A percentile compares a stretch with the other conserved stretches of the same genome.
Conservation (phyloP, 2,329 filamentous ascomycete genomes). For the Exserohilum rostratum region DNA sequence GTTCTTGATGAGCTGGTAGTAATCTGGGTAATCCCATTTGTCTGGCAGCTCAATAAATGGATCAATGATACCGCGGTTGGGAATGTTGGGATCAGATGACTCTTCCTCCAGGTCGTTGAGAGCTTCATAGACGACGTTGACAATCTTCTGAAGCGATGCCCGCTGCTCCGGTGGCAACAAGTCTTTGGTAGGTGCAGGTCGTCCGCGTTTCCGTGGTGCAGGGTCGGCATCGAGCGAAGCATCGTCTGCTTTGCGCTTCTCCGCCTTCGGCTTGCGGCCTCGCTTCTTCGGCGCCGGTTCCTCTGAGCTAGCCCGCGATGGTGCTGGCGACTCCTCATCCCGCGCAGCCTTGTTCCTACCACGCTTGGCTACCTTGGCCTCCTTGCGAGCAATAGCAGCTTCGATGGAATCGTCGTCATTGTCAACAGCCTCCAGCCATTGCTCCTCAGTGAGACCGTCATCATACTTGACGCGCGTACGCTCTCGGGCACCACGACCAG, state of each 20-base stretch:
- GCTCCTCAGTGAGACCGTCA: conserved; percentile 96
- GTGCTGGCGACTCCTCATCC: conserved; percentile 71
- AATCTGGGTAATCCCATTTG: conserved; percentile 89
- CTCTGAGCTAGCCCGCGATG: conserved; percentile 84
- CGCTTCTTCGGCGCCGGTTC: conserved; percentile 78
- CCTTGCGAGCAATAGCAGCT: conserved; percentile 87
- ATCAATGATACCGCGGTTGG: conserved; percentile 83
- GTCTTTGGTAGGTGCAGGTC: conserved; percentile 68
- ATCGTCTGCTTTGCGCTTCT: conserved; percentile 87
- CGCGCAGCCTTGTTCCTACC: conserved; percentile 76
- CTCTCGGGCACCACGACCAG: conserved; percentile 91
- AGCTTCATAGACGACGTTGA: conserved; percentile 77
- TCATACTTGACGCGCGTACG: conserved; percentile 94
- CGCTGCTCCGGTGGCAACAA: conserved; percentile 73
- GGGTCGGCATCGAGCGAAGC: conserved; percentile 71
- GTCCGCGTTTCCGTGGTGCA: conserved; percentile 67
- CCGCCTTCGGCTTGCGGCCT: conserved; percentile 75
- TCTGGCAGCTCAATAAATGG: conserved; percentile 92
- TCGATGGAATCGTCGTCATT: conserved; percentile 95
- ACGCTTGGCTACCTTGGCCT: conserved; percentile 81
- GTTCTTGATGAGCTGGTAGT: conserved; percentile 89
- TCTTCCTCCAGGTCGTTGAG: conserved; percentile 86
- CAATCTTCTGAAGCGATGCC: conserved; percentile 75
- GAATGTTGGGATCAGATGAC: conserved; percentile 62
- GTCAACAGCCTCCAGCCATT: conserved; percentile 96